Evolutionary conservation across 495 filamentous ascomycete species (phyloP), one percentile per base, ranked within the genome.

Genomic region (Penicillium macrosclerotiorum): DNA sequence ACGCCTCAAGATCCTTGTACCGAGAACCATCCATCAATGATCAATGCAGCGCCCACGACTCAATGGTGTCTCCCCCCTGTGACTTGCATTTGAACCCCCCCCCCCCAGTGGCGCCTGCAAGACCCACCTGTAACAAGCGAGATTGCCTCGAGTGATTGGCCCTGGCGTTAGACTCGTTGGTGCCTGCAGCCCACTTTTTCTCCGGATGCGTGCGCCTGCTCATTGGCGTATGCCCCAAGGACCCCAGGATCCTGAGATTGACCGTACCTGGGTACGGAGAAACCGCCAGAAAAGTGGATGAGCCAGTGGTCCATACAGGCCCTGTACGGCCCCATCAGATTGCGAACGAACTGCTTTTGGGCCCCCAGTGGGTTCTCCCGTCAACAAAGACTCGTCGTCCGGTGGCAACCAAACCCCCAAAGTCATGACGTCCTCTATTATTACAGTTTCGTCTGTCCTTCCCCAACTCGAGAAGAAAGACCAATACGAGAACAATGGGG

Each of bases 361-460:
- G 37, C 34, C 34, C 5, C 22, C 4, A 8, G 39, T 12, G 18
- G 4, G 17, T 42, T 31, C 18, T 17, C 26, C 32, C 13, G 23
- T 16, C 17, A n/a, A n/a, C 20, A 38, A 24, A 22, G 27, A 11
- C 20, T 37, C 40, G 52, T 55, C 30, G 49, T 38, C 35, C 27
- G 41, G 48, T 56, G 54, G 57, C 52, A 62, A 58, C 31, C 14
- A 22, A 34, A 20, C 12, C 20, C 14, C 17, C 27, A 43, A 38
- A 59, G 51, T 62, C 59, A 56, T 65, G 62, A 65, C 62, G 62
- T 61, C 46, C 47, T 48, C 41, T 47, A 50, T 24, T 45, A n/a
- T n/a, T n/a, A n/a, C n/a, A n/a, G n/a, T n/a, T n/a, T n/a, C n/a
- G n/a, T n/a, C n/a, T n/a, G n/a, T n/a, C n/a, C n/a, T n/a, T 19